Percentiles rank a stretch among this genome's conserved stretches.
Conservation (phyloP, 192 early-diverging fungal genomes). For the Tieghemiomyces parasiticus region DNA sequence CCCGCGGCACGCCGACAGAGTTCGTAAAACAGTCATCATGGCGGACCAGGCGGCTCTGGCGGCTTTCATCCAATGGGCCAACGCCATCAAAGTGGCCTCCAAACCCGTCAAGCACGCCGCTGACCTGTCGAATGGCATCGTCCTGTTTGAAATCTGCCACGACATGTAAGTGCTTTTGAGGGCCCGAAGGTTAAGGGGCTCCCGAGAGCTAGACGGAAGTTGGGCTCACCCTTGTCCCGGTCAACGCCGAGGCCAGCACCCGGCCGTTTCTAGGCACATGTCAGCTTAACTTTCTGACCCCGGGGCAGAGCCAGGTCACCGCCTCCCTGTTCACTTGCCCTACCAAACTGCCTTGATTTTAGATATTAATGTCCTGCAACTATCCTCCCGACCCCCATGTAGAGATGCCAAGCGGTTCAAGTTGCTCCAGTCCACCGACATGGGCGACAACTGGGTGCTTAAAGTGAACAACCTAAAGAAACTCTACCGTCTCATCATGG, state of each 20-base stretch:
- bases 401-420: conserved; percentile 93
- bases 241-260: not conserved
- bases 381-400: not conserved
- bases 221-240: not conserved
- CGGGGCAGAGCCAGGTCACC: not conserved
- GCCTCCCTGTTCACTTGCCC: no score
- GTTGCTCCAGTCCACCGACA: conserved; percentile 43
- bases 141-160: conserved; percentile 65
- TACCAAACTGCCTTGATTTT: not conserved
- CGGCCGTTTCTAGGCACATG: not conserved
- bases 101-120: conserved; percentile 24
- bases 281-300: not conserved
- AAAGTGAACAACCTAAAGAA: conserved; percentile 88
- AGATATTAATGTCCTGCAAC: not conserved
- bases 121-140: conserved; percentile 67
- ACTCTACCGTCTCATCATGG: conserved; percentile 64
- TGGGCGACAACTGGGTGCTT: conserved; percentile 89
- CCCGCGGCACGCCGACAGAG: no score
- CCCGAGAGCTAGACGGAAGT: not conserved
- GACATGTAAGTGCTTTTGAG: conserved; percentile 54
- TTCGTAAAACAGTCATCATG: no score
- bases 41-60: no score
- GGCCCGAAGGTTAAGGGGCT: not conserved
- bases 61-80: no score
- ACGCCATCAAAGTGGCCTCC: conserved; percentile 41